Percentiles rank a stretch among this genome's conserved stretches.
Conservation (phyloP, 2,329 filamentous ascomycete genomes). For the Diaporthe capsici region DNA sequence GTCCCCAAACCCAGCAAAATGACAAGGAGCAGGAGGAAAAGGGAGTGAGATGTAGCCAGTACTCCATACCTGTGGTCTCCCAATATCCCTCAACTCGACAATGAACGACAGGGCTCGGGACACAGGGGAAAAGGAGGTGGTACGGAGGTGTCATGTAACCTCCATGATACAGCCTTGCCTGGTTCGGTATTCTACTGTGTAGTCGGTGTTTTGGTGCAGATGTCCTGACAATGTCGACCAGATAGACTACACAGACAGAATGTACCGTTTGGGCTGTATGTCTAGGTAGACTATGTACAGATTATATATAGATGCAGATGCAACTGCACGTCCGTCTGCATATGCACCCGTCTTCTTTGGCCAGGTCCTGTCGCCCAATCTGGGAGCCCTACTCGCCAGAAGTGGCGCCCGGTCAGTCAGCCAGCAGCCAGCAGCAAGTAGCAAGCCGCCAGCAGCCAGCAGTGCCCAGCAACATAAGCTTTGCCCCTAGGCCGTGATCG, state of each 20-base stretch:
- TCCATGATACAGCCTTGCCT: not conserved
- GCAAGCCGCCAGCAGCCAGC: not conserved
- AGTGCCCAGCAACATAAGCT: constrained; percentile 23
- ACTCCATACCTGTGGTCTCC: not conserved
- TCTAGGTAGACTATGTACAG: not conserved
- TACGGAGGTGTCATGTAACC: not conserved
- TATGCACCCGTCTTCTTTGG: not conserved
- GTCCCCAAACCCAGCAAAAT: constrained; percentile 9
- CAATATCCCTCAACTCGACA: constrained; percentile 23
- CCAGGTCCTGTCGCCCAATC: not conserved
- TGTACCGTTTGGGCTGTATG: too few species aligned
- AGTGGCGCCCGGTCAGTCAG: constrained; percentile 5
- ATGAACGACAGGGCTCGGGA: not conserved
- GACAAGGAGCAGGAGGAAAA: not conserved
- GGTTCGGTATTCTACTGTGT: not conserved
- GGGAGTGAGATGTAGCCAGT: not conserved
- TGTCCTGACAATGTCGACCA: not conserved
- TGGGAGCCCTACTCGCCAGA: not conserved
- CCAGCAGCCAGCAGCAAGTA: not conserved
- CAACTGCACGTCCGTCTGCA: not conserved
- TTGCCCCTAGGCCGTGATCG: constrained; percentile 29
- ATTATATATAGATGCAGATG: not conserved
- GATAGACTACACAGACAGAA: not conserved
- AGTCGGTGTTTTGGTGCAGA: not conserved
- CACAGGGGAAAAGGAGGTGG: constrained; percentile 9